Percentiles rank a stretch among this genome's conserved stretches.
These are phyloP conservation scores for Elsinoe perseae DNA, from an alignment of 2,329 filamentous ascomycete genomes.

Conservation along the genomic window DNA sequence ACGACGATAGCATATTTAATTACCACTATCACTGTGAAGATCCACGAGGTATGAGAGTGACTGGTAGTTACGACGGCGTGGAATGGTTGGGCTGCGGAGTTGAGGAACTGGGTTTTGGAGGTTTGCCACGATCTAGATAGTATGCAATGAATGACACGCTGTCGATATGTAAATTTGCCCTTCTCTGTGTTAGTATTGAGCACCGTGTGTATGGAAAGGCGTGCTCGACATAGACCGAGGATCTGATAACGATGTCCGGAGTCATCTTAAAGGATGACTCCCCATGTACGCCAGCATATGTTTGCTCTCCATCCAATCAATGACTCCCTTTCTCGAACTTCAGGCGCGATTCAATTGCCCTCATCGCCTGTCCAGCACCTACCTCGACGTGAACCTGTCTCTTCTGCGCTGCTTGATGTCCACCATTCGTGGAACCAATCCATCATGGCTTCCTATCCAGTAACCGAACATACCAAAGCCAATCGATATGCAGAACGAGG, in stretches of 20 bases:
- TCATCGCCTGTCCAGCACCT: too few species aligned
- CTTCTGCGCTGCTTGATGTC: too few species aligned
- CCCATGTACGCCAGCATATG: too few species aligned
- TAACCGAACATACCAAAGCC: constrained; percentile 2
- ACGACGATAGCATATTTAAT: not conserved
- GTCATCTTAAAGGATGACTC: not conserved
- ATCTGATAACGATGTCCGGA: not conserved
- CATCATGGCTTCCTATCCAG: constrained; percentile 2
- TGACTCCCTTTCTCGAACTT: too few species aligned
- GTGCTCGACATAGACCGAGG: not conserved
- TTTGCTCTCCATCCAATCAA: too few species aligned
- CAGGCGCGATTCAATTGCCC: too few species aligned
- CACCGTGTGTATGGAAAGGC: not conserved
- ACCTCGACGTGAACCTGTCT: too few species aligned
- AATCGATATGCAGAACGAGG: constrained; percentile 3
- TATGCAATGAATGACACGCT: not conserved
- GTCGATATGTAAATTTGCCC: not conserved
- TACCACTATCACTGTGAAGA: not conserved
- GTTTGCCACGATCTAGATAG: constrained; percentile 4
- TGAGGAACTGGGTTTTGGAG: not conserved
- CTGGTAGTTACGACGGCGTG: not conserved
- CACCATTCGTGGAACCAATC: not conserved
- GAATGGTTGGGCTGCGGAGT: not conserved
- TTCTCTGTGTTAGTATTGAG: not conserved
- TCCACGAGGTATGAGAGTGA: not conserved